Evolutionary conservation across 768 basidiomycete species (phyloP).

Genomic region (Cubamyces lactineus): DNA sequence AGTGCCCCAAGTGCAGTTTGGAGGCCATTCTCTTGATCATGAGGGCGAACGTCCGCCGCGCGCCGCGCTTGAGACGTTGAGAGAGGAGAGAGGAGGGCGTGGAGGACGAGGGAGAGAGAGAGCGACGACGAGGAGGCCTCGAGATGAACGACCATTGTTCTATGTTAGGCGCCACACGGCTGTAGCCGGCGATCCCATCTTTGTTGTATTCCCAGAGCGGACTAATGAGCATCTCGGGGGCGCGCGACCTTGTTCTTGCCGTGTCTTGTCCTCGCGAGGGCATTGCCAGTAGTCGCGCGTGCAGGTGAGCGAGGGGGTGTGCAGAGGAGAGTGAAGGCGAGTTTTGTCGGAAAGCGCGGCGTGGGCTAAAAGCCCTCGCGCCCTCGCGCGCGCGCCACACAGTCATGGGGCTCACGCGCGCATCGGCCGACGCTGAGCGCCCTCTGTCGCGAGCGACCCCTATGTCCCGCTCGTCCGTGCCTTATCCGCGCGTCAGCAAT

Average conservation of each 20-base stretch:
- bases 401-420: background rate
- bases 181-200: constrained; percentile 16
- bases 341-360: background rate
- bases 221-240: background rate
- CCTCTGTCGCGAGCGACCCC: background rate
- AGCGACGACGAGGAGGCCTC: background rate
- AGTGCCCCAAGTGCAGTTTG: constrained; percentile 32
- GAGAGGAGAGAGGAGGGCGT: constrained; percentile 11
- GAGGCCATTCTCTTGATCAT: constrained; percentile 41
- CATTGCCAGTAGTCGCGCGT: background rate
- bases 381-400: constrained; percentile 7
- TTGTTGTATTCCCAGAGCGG: constrained; percentile 15
- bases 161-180: constrained; percentile 14
- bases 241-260: constrained; percentile 14
- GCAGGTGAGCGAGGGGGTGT: too few relatives aligned
- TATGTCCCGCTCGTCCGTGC: background rate
- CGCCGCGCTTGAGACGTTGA: constrained; percentile 18
- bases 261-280: constrained; percentile 2
- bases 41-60: constrained; percentile 14
- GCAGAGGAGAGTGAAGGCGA: background rate
- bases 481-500: background rate
- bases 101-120: constrained; percentile 8
- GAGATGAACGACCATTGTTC: constrained; percentile 26
- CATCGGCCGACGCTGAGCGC: constrained; percentile 1
- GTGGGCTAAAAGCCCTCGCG: constrained; percentile 1